Evolutionary conservation across 2,329 filamentous ascomycete species (phyloP).

Genomic region (Penicillium fuscoglaucum): DNA sequence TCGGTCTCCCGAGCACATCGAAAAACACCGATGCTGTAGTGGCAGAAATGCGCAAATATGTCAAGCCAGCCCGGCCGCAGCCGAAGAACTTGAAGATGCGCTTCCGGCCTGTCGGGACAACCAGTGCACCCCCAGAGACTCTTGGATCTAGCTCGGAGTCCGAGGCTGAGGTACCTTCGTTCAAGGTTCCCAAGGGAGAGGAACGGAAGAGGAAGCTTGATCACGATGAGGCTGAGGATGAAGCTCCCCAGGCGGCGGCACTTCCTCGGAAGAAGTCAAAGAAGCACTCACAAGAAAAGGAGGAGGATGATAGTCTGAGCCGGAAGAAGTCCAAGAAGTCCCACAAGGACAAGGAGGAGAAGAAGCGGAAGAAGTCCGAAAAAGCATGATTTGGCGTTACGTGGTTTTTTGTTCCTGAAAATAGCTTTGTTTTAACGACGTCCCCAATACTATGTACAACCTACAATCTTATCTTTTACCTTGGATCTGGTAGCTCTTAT

Average conservation of each 20-base stretch:
- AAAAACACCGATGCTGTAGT: conserved; percentile 27
- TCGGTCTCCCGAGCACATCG: conserved; percentile 32
- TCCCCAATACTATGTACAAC: conserved; percentile 24
- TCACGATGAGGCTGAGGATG: conserved; percentile 33
- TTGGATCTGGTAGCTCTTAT: background rate
- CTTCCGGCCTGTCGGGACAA: conserved; percentile 46
- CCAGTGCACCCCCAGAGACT: conserved; percentile 33
- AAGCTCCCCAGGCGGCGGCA: conserved; percentile 24
- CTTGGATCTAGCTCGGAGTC: conserved; percentile 42
- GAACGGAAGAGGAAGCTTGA: conserved; percentile 43
- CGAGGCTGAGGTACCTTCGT: conserved; percentile 35
- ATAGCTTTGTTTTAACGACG: conserved; percentile 24
- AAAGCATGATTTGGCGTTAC: conserved; percentile 32
- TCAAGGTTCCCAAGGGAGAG: conserved; percentile 37
- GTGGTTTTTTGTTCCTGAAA: conserved; percentile 14
- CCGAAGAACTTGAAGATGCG: conserved; percentile 48
- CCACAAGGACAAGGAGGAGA: conserved; percentile 44
- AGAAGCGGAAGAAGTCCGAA: conserved; percentile 42
- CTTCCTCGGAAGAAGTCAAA: conserved; percentile 44
- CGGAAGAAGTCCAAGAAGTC: conserved; percentile 34
- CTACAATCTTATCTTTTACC: background rate
- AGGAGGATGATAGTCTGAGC: conserved; percentile 18
- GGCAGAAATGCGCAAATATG: conserved; percentile 29
- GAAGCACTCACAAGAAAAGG: conserved; percentile 33
- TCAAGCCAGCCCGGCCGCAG: conserved; percentile 42